A percentile compares a stretch with the other conserved stretches of the same genome.
Conservation (phyloP, 306 rosid genomes). For the Acacia acuminata region DNA sequence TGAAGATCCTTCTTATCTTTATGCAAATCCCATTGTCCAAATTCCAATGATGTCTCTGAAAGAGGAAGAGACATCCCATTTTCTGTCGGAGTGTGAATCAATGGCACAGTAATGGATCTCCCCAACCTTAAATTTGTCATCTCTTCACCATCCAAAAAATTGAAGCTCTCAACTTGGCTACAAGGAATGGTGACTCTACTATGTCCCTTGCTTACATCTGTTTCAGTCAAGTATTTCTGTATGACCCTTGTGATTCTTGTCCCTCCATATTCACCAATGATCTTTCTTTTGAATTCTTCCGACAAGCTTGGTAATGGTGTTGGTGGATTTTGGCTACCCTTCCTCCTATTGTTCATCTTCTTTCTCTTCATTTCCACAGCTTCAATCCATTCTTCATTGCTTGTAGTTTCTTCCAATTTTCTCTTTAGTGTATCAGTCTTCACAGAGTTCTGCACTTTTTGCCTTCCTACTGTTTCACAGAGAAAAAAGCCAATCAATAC, state of each 20-base stretch:
- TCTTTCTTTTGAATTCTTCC: neutral
- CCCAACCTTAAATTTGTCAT: neutral
- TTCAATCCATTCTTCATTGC: neutral
- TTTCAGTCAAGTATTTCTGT: neutral
- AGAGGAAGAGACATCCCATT: neutral
- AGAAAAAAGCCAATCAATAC: neutral
- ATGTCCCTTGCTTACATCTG: neutral
- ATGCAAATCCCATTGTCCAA: neutral
- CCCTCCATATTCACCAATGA: neutral
- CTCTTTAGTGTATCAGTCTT: neutral
- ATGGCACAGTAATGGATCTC: neutral
- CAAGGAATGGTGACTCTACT: neutral
- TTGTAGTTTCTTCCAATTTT: neutral
- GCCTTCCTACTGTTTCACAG: neutral
- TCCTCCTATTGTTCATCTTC: neutral
- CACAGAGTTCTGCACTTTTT: neutral
- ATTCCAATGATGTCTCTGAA: neutral
- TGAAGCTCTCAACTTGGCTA: neutral
- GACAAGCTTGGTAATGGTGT: neutral
- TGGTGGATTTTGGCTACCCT: neutral
- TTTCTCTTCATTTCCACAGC: neutral
- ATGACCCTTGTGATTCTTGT: neutral
- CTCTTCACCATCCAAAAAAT: neutral
- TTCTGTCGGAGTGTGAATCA: neutral
- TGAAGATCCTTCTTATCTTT: neutral